A percentile compares a stretch with the other conserved stretches of the same genome.
Evolutionary conservation across 495 filamentous ascomycete species (phyloP).

Genomic region (Penicillium goetzii): DNA sequence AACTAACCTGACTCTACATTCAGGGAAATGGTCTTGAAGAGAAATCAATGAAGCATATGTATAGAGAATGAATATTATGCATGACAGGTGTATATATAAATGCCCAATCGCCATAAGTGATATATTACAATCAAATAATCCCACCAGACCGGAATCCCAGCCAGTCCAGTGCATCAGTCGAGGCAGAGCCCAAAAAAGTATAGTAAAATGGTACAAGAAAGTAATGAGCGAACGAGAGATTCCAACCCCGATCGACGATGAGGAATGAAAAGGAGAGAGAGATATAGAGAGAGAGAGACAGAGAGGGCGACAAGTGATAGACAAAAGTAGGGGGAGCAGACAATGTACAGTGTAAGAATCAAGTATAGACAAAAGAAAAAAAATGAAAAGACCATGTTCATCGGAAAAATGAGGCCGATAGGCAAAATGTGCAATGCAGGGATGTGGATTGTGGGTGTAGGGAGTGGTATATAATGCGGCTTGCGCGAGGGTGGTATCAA

Average conservation of each 20-base stretch:
- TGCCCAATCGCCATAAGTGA: constrained; percentile 27
- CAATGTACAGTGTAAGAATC: constrained; percentile 33
- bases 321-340: constrained; percentile 21
- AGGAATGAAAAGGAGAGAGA: constrained; percentile 26
- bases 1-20: background rate
- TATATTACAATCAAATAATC: constrained; percentile 48
- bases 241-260: constrained; percentile 14
- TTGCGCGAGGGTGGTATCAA: constrained; percentile 45
- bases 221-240: constrained; percentile 11
- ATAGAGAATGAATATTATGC: constrained; percentile 20
- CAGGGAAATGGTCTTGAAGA: background rate
- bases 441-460: constrained; percentile 30
- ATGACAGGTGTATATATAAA: constrained; percentile 19
- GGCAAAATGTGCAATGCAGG: constrained; percentile 15
- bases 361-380: constrained; percentile 44
- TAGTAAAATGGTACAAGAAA: constrained; percentile 18
- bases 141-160: constrained; percentile 29
- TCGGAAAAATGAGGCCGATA: constrained; percentile 19
- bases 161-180: constrained; percentile 20
- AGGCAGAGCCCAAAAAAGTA: background rate
- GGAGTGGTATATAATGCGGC: constrained; percentile 40
- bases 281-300: constrained; percentile 20
- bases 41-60: background rate
- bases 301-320: constrained; percentile 13
- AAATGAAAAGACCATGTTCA: constrained; percentile 33